Evolutionary conservation across 768 basidiomycete species (phyloP).

Genomic region (Guyanaporus albipodus): DNA sequence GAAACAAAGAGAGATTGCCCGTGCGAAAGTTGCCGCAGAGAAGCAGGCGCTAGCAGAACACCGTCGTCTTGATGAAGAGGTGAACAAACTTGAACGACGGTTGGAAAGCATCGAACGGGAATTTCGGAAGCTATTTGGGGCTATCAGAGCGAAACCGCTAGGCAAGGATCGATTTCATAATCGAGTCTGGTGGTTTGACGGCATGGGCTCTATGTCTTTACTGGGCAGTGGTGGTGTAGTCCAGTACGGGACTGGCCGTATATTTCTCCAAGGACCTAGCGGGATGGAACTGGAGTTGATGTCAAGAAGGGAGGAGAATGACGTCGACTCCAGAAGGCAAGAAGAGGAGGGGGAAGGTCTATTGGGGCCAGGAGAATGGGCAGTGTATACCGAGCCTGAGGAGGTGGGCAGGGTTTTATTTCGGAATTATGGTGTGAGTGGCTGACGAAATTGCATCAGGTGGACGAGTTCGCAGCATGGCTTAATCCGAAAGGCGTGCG

Average conservation of each 20-base stretch:
- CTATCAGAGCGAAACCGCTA: constrained; percentile 81
- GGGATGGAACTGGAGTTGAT: constrained; percentile 75
- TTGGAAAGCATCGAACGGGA: constrained; percentile 90
- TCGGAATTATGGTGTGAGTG: neutral
- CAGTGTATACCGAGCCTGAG: constrained; percentile 80
- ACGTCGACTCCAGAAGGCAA: constrained; percentile 53
- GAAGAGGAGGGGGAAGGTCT: constrained; percentile 83
- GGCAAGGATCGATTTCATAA: constrained; percentile 94
- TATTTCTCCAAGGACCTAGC: constrained; percentile 92
- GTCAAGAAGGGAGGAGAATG: constrained; percentile 49
- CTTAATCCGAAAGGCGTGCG: constrained; percentile 89
- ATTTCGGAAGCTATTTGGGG: constrained; percentile 84
- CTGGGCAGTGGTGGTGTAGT: constrained; percentile 74
- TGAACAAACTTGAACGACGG: constrained; percentile 73
- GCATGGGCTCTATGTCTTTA: constrained; percentile 80
- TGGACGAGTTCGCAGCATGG: constrained; percentile 84
- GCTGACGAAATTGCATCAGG: constrained; percentile 39
- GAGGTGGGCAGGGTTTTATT: constrained; percentile 51
- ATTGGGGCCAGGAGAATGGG: constrained; percentile 81
- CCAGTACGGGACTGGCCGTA: constrained; percentile 81
- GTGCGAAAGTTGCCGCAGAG: constrained; percentile 71
- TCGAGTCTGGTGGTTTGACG: constrained; percentile 98
- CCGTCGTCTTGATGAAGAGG: constrained; percentile 83
- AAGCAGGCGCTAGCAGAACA: constrained; percentile 83
- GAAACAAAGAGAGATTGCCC: constrained; percentile 77